Percentiles rank a stretch among this genome's conserved stretches.
Evolutionary conservation across 83 land plant genomes (phyloP).

Genomic region (Picea abies): DNA sequence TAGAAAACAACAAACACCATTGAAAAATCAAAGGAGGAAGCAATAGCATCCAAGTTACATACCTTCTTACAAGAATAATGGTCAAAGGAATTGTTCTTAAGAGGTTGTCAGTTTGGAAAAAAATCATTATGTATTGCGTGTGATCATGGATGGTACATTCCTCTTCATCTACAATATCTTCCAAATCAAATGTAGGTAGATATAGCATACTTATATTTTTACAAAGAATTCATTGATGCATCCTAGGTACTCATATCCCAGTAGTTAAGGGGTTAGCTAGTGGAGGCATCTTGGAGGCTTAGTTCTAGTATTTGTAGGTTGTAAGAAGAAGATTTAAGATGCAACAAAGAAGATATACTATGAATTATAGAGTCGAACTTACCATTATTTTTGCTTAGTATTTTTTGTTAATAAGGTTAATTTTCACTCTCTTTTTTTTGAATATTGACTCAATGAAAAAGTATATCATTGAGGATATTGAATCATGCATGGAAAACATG

Average conservation of each 20-base stretch:
- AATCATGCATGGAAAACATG: neutral
- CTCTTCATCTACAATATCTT: slow-evolving; percentile 53
- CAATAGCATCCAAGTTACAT: too few species aligned
- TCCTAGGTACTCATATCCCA: slow-evolving; percentile 64
- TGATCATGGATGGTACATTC: slow-evolving; percentile 53
- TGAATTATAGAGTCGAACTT: slow-evolving; percentile 62
- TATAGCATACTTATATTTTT: slow-evolving; percentile 74
- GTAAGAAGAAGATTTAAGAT: slow-evolving; percentile 23
- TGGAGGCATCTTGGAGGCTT: slow-evolving; percentile 74
- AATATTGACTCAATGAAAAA: neutral
- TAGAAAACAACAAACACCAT: too few species aligned
- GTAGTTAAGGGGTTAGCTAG: slow-evolving; percentile 70
- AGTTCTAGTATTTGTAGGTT: slow-evolving; percentile 6
- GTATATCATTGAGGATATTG: neutral
- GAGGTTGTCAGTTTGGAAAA: slow-evolving; percentile 48
- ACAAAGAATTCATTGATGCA: slow-evolving; percentile 58
- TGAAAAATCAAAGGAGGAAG: too few species aligned
- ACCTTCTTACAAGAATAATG: slow-evolving; percentile 22
- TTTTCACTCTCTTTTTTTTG: neutral
- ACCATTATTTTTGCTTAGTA: slow-evolving; percentile 52
- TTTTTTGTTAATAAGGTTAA: slow-evolving; percentile 2
- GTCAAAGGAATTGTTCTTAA: slow-evolving; percentile 55
- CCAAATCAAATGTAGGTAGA: slow-evolving; percentile 61
- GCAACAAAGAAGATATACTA: slow-evolving; percentile 39
- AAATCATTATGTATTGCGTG: slow-evolving; percentile 55